phyloP scores from a whole-genome alignment of 306 rosid species.

The Prunus salicina region DNA sequence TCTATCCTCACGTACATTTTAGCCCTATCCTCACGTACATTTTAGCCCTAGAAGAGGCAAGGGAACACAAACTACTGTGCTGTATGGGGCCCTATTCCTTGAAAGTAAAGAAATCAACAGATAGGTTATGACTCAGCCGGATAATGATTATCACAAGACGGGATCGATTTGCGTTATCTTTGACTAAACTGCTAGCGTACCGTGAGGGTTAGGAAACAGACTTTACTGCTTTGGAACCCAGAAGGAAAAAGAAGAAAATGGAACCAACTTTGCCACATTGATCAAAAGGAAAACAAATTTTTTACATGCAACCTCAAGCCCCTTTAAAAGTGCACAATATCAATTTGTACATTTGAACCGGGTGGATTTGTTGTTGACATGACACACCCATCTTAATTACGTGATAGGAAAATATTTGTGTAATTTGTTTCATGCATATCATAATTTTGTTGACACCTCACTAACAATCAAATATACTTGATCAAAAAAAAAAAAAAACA shows the following conservation, averaged over 20 bases:
- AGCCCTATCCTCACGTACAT: too few species aligned
- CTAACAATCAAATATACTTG: too few species aligned
- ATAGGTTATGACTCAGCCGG: constrained; percentile 13
- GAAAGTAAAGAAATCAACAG: neutral
- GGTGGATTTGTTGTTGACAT: too few species aligned
- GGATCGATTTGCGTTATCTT: neutral
- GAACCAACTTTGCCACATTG: neutral
- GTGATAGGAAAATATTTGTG: too few species aligned
- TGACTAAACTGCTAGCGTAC: constrained; percentile 13
- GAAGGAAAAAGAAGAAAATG: neutral
- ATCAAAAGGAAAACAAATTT: neutral
- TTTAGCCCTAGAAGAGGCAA: too few species aligned
- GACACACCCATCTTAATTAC: too few species aligned
- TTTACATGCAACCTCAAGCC: neutral
- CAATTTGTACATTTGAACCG: too few species aligned
- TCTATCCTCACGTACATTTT: too few species aligned
- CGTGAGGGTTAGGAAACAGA: neutral
- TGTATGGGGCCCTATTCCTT: too few species aligned
- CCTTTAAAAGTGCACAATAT: neutral
- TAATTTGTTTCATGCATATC: neutral
- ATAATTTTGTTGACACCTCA: neutral
- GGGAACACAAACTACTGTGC: too few species aligned
- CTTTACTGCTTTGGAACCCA: neutral
- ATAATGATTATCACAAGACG: constrained; percentile 12
- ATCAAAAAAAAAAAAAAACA: too few species aligned